Conservation (phyloP, 768 basidiomycete genomes). For the Pulveroboletus frians region DNA sequence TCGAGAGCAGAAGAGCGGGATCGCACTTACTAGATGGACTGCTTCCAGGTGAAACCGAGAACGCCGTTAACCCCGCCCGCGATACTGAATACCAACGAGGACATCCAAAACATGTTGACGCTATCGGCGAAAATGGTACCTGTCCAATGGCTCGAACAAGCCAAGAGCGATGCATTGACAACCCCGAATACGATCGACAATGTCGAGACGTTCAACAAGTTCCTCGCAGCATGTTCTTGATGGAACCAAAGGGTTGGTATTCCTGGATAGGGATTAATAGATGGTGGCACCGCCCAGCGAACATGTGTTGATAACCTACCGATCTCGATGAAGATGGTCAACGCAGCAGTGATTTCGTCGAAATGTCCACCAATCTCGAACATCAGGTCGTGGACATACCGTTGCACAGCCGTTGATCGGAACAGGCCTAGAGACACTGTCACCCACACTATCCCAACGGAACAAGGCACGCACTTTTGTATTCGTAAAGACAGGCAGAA, state of each 20-base stretch:
- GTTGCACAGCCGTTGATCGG: conserved; percentile 44
- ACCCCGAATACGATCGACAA: conserved; percentile 51
- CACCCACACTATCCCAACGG: not conserved
- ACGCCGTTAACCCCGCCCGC: conserved; percentile 49
- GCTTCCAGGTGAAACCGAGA: conserved; percentile 50
- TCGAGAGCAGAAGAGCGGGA: not conserved
- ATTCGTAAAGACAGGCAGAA: conserved; percentile 42
- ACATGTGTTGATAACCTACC: conserved; percentile 29
- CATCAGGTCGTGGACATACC: conserved; percentile 46
- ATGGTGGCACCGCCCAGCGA: not conserved
- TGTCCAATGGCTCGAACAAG: conserved; percentile 34
- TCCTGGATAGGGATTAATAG: conserved; percentile 26
- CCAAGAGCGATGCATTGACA: conserved; percentile 47
- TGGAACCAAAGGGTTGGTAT: conserved; percentile 50
- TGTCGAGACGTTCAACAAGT: conserved; percentile 47
- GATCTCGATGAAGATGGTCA: conserved; percentile 48
- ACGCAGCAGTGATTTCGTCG: conserved; percentile 42
- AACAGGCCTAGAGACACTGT: conserved; percentile 38
- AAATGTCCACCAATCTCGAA: conserved; percentile 48
- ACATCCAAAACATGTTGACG: conserved; percentile 52
- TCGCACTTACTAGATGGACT: conserved; percentile 44
- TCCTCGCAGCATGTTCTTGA: conserved; percentile 44
- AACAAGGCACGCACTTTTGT: conserved; percentile 33
- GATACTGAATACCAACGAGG: conserved; percentile 48
- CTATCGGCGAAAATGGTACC: conserved; percentile 30